Base-by-base conservation (phyloP, 805 yeast genomes). In the Starmerella cellae region DNA sequence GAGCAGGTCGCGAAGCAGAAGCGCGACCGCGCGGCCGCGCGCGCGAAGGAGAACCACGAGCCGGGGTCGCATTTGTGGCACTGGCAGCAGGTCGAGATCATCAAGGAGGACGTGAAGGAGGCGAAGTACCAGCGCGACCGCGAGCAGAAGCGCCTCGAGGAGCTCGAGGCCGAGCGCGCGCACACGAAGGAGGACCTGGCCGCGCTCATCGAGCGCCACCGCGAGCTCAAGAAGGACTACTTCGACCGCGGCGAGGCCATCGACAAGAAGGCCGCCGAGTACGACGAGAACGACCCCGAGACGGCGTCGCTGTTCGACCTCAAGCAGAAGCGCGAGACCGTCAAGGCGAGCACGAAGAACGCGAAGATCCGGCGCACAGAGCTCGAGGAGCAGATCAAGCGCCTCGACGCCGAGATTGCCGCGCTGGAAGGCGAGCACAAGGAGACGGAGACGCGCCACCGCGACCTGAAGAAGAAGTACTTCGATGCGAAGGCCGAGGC, bases 281-380 rank as follows among this genome's bases (percentile, higher is more conserved):
- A 51, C 38, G 45, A 44, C 21, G 53, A 54, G 18, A 53, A 49
- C 31, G 57, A 52, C 39, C 44, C 42, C 19, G 55, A 52, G 45
- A 43, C 49, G 16, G 56, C 51, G 18, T 43, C 49, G 21, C 29
- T 47, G 32, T 45, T 77, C 60, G 46, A 48, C 30, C 80, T 77
- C 64, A 78, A 79, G 71, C 77, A 79, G 65, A 51, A 59, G 56
- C 48, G 45, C 28, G 56, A 50, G 35, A 49, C 49, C 28, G 49
- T 47, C 16, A 47, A 48, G 41, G 37, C 20, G 36, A 29, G 28
- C 42, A 49, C 47, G 27, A 45, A 48, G 49, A 44, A 35, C 27
- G 43, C 49, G 20, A 47, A 45, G 44, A 37, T 23, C 19, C 37
- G 43, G 28, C 54, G 51, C 33, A 31, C 35, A 10, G 47, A 44